Evolutionary conservation across 148 eudicot species (phyloP).

Genomic region (Rhododendron henanense): DNA sequence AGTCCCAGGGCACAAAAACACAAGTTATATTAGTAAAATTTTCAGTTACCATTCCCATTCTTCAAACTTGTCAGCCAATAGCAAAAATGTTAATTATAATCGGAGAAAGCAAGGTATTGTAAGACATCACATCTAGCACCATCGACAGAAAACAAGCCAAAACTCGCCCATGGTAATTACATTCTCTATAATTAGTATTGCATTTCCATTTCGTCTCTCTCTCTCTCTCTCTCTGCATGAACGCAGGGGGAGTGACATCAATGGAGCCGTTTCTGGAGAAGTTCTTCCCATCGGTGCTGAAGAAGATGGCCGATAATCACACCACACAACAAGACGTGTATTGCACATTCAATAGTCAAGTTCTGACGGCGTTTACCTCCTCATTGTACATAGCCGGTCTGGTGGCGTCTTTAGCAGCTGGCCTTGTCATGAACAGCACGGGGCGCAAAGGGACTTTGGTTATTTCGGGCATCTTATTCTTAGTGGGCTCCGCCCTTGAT

Average conservation of each 20-base stretch:
- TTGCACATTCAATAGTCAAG: slow-evolving; percentile 17
- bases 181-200: neutral
- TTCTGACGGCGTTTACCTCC: slow-evolving; percentile 20
- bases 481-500: slow-evolving; percentile 9
- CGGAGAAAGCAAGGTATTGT: no score
- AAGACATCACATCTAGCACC: no score
- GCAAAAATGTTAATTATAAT: no score
- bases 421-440: neutral
- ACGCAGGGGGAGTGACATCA: slow-evolving; percentile 12
- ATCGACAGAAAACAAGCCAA: no score
- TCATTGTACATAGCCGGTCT: slow-evolving; percentile 27
- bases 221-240: neutral
- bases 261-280: slow-evolving; percentile 24
- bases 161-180: neutral
- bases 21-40: no score
- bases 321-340: neutral
- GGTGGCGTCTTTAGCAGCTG: slow-evolving; percentile 12
- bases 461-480: slow-evolving; percentile 14
- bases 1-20: no score
- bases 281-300: slow-evolving; percentile 16
- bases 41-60: no score
- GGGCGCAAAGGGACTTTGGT: slow-evolving; percentile 13
- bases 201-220: no score
- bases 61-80: no score
- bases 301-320: neutral